These are phyloP conservation scores for Hymenoscyphus occultus DNA, from an alignment of 2,329 filamentous ascomycete genomes.

Conservation along the genomic window DNA sequence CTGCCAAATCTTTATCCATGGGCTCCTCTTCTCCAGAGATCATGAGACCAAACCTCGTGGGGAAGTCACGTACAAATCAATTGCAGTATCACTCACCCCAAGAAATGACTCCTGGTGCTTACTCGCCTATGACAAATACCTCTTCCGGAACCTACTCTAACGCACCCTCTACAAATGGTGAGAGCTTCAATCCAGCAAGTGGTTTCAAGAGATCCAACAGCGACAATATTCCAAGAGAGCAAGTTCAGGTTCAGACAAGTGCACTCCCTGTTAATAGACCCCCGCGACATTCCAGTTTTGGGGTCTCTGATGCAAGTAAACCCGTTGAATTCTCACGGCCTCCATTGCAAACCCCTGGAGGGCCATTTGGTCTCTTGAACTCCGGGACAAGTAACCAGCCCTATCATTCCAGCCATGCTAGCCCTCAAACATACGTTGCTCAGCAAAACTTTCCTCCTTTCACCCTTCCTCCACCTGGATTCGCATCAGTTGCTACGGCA, in stretches of 20 bases:
- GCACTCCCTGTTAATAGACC: conserved; percentile 20
- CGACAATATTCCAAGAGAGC: conserved; percentile 28
- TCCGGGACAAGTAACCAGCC: conserved; percentile 50
- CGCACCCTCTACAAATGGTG: conserved; percentile 28
- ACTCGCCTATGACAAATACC: conserved; percentile 32
- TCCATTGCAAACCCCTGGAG: conserved; percentile 44
- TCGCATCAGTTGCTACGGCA: conserved; percentile 42
- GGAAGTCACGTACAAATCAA: conserved; percentile 29
- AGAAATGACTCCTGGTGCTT: conserved; percentile 30
- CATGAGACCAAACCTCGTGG: conserved; percentile 26
- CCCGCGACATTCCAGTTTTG: conserved; percentile 35
- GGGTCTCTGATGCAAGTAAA: conserved; percentile 29
- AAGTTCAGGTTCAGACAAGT: conserved; percentile 22
- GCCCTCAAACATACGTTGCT: conserved; percentile 49
- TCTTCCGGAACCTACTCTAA: conserved; percentile 33
- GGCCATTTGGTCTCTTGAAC: conserved; percentile 51
- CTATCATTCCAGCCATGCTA: conserved; percentile 44
- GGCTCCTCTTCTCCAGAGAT: conserved; percentile 34
- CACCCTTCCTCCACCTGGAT: conserved; percentile 59
- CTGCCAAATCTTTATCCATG: conserved; percentile 24
- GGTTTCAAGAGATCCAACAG: conserved; percentile 35
- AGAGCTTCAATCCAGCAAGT: conserved; percentile 24
- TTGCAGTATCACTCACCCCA: conserved; percentile 35
- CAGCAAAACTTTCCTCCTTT: conserved; percentile 63
- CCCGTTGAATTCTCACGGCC: conserved; percentile 43